Conservation (phyloP, 2,329 filamentous ascomycete genomes). For the Phyllosticta citrichinensis region DNA sequence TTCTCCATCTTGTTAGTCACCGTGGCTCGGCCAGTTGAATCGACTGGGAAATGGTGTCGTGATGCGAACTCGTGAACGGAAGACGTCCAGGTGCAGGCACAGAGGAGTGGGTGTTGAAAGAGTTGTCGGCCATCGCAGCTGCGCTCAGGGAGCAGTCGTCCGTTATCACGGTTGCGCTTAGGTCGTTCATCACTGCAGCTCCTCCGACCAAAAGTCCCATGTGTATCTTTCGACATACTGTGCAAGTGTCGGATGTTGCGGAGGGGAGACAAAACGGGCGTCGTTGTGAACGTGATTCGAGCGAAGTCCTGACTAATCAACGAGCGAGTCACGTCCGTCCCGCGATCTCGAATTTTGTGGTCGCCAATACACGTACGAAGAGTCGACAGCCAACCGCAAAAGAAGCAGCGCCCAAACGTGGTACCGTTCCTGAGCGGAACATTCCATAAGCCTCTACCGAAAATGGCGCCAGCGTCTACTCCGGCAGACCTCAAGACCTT, state of each 20-base stretch:
- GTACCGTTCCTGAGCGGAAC: background rate
- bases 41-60: background rate
- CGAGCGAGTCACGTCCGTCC: background rate
- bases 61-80: no score
- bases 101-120: no score
- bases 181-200: no score
- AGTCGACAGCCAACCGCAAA: background rate
- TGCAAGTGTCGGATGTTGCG: no score
- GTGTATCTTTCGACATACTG: no score
- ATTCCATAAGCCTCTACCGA: background rate
- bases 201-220: no score
- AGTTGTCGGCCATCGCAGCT: no score
- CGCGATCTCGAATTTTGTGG: background rate
- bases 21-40: background rate
- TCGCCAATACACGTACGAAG: background rate
- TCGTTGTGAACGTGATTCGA: background rate
- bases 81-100: no score
- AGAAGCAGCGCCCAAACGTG: background rate
- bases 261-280: no score
- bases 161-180: no score
- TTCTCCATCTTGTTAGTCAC: background rate
- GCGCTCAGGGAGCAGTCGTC: no score
- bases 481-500: conserved; percentile 19
- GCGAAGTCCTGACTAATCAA: background rate
- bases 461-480: background rate